Percentiles rank a stretch among this genome's conserved stretches.
Conservation (phyloP, 176 grass and related monocot species). For the Phragmites australis region DNA sequence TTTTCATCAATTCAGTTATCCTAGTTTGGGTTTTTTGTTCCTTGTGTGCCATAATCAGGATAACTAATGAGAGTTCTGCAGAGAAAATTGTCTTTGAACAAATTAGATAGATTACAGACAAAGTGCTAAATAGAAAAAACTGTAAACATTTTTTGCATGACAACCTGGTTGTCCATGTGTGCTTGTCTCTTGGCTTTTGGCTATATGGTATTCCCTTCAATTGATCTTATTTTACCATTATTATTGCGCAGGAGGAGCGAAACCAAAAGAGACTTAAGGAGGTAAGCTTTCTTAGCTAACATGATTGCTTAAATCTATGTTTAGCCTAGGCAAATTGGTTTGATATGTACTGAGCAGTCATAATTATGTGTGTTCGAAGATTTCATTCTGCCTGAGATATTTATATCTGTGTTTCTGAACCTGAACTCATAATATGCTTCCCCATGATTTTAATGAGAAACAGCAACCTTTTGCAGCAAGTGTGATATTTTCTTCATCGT, state of each 20-base stretch:
- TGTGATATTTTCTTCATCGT: background rate
- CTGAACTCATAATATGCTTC: background rate
- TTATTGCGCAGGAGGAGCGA: slow-evolving; percentile 61
- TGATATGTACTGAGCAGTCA: background rate
- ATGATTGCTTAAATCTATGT: slow-evolving; percentile 1
- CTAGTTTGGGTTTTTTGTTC: background rate
- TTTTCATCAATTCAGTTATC: background rate
- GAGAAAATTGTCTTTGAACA: background rate
- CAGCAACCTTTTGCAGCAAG: background rate
- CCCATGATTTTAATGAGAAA: background rate
- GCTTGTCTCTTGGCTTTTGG: background rate
- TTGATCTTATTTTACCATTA: slow-evolving; percentile 13
- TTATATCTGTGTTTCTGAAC: background rate
- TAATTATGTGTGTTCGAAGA: background rate
- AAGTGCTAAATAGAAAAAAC: background rate
- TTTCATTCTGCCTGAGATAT: slow-evolving; percentile 1
- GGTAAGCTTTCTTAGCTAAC: slow-evolving; percentile 44
- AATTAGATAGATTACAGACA: background rate
- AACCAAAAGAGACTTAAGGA: slow-evolving; percentile 66
- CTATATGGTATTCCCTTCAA: slow-evolving; percentile 2
- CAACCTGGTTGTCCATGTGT: background rate
- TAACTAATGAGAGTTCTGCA: background rate
- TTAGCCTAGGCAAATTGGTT: slow-evolving; percentile 15
- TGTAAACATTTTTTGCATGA: background rate
- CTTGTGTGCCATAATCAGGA: background rate